These are phyloP conservation scores for Isabelozyma rhagii DNA, from an alignment of 805 yeast genomes.

Conservation along the genomic window DNA sequence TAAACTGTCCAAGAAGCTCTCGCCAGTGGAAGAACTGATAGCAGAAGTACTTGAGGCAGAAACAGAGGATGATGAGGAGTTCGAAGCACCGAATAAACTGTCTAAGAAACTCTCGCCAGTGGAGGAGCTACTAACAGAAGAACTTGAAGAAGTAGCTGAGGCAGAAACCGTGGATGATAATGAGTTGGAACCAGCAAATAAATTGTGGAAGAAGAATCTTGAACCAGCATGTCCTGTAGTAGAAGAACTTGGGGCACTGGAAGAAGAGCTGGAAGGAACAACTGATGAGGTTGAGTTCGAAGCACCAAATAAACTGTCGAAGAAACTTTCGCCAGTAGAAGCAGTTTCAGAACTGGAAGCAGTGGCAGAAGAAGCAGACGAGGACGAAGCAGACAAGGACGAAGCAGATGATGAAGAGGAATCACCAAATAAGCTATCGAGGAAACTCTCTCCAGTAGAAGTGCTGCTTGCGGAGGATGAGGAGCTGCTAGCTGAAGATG, in stretches of 20 bases:
- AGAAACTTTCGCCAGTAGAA: neutral
- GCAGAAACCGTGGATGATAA: neutral
- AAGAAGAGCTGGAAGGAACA: constrained; percentile 1
- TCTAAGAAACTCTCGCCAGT: constrained; percentile 1
- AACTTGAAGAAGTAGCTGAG: neutral
- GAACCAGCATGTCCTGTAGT: neutral
- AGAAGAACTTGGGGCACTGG: neutral
- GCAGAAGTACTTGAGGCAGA: constrained; percentile 1
- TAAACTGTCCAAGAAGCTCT: neutral
- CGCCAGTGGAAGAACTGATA: neutral
- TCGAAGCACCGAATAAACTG: neutral
- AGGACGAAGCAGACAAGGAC: constrained; percentile 1
- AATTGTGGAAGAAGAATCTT: neutral
- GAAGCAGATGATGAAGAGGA: too few species aligned
- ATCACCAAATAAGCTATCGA: constrained; percentile 1
- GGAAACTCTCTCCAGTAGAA: constrained; percentile 1
- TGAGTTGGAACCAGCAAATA: neutral
- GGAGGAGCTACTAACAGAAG: constrained; percentile 1
- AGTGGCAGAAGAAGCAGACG: constrained; percentile 3
- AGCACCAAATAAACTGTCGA: neutral
- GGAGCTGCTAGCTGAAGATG: neutral
- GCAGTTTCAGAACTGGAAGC: neutral
- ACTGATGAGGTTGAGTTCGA: neutral
- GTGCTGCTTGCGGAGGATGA: neutral
- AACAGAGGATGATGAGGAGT: neutral